Conservation (phyloP, 345 rosid species). For the Rhodamnia argentea region DNA sequence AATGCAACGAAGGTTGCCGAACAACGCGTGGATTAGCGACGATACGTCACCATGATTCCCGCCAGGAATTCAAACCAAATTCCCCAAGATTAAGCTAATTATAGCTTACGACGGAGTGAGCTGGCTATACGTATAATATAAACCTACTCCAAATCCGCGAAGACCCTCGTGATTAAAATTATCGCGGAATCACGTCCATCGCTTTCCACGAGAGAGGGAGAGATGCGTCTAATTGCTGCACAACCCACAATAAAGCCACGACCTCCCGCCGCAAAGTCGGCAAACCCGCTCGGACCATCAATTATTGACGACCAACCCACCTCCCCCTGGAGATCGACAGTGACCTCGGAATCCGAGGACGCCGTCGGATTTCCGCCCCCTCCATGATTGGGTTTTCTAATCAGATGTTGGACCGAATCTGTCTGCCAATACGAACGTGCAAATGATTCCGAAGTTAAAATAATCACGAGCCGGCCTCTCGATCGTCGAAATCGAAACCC, state of each 20-base stretch:
- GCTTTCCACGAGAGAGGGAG: not conserved
- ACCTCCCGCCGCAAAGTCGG: not conserved
- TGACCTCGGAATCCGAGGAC: not conserved
- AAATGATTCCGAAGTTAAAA: not conserved
- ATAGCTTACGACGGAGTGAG: not conserved
- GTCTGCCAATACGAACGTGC: not conserved
- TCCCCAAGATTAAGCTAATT: not conserved
- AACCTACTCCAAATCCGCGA: not conserved
- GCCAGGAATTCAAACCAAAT: no score
- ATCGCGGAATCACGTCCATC: not conserved
- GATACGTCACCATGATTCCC: not conserved
- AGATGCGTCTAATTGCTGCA: constrained; percentile 3
- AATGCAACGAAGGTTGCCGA: not conserved
- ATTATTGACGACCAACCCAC: not conserved
- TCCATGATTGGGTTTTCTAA: not conserved
- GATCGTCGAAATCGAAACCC: not conserved
- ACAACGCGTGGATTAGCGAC: not conserved
- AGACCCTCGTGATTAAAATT: not conserved
- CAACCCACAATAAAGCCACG: not conserved
- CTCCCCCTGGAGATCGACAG: not conserved
- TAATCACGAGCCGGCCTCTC: not conserved
- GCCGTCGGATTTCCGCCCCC: not conserved
- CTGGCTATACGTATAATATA: not conserved
- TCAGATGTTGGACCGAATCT: not conserved
- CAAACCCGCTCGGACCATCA: not conserved